Evolutionary conservation across 1,284 basidiomycete species (phyloP).

Genomic region (Schizopora paradoxa): DNA sequence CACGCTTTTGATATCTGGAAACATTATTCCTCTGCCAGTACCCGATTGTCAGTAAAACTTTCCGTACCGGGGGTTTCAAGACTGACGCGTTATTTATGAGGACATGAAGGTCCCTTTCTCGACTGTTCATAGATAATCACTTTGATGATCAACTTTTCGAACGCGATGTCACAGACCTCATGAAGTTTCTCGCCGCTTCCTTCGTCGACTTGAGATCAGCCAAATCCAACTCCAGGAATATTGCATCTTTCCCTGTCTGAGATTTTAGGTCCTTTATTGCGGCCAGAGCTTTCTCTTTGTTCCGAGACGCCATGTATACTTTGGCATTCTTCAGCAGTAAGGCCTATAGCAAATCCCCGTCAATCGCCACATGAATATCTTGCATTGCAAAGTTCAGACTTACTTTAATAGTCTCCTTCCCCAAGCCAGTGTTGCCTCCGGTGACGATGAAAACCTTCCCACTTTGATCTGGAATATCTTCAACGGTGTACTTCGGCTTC

Average conservation of each 20-base stretch:
- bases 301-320: constrained; percentile 16
- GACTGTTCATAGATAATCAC: constrained; percentile 1
- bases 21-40: constrained; percentile 50
- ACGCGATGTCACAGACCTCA: constrained; percentile 36
- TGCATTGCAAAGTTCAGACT: not conserved
- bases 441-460: constrained; percentile 26
- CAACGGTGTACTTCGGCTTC: constrained; percentile 35
- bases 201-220: constrained; percentile 49
- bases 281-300: constrained; percentile 6
- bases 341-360: not conserved
- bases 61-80: not conserved
- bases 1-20: constrained; percentile 35
- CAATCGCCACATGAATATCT: not conserved
- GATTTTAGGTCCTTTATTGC: constrained; percentile 27
- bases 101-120: constrained; percentile 14
- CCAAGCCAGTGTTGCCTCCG: constrained; percentile 32
- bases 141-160: constrained; percentile 29
- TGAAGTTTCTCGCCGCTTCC: constrained; percentile 45
- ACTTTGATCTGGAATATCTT: constrained; percentile 46
- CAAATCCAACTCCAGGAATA: constrained; percentile 48
- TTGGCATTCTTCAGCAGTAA: constrained; percentile 13
- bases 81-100: constrained; percentile 33
- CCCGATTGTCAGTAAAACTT: not conserved
- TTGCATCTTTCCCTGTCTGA: constrained; percentile 32
- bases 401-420: constrained; percentile 28